Percentiles rank a stretch among this genome's conserved stretches.
Evolutionary conservation across 2,329 filamentous ascomycete genomes (phyloP).

Genomic region (Hypoxylon sp.): DNA sequence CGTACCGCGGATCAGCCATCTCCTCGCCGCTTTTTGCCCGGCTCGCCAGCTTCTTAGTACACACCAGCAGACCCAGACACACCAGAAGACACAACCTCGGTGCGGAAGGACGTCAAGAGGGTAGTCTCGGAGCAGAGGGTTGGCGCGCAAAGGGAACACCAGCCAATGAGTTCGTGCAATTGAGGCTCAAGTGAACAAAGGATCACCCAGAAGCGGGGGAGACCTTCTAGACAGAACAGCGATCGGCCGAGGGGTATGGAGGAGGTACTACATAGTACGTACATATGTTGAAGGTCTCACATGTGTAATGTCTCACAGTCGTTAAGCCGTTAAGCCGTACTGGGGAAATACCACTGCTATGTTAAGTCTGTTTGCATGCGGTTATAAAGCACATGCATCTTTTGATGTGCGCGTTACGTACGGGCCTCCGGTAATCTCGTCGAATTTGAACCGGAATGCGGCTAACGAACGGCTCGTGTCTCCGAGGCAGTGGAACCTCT

Average conservation of each 20-base stretch:
- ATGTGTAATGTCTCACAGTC: too few relatives aligned
- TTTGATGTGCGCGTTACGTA: constrained; percentile 1
- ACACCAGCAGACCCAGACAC: not conserved
- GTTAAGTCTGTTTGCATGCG: constrained; percentile 25
- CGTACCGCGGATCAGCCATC: constrained; percentile 12
- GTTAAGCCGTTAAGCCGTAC: not conserved
- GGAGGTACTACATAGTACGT: too few relatives aligned
- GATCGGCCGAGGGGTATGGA: too few relatives aligned
- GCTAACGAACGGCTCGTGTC: constrained; percentile 23
- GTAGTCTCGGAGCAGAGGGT: constrained; percentile 18
- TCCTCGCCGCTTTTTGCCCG: constrained; percentile 20
- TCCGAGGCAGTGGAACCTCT: constrained; percentile 27
- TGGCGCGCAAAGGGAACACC: constrained; percentile 10
- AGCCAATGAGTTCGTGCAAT: constrained; percentile 28
- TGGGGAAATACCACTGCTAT: not conserved
- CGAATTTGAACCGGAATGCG: constrained; percentile 34
- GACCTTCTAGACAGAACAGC: constrained; percentile 4
- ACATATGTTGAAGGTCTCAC: too few relatives aligned
- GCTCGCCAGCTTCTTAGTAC: not conserved
- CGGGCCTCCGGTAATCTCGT: constrained; percentile 11
- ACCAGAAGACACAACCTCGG: constrained; percentile 9
- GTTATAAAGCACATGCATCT: constrained; percentile 16
- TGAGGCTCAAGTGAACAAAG: constrained; percentile 30
- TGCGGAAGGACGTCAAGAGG: constrained; percentile 14
- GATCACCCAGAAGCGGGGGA: constrained; percentile 15